Base-by-base conservation (phyloP, 75 land plant genomes). In the Chamaecyparis obtusa region DNA sequence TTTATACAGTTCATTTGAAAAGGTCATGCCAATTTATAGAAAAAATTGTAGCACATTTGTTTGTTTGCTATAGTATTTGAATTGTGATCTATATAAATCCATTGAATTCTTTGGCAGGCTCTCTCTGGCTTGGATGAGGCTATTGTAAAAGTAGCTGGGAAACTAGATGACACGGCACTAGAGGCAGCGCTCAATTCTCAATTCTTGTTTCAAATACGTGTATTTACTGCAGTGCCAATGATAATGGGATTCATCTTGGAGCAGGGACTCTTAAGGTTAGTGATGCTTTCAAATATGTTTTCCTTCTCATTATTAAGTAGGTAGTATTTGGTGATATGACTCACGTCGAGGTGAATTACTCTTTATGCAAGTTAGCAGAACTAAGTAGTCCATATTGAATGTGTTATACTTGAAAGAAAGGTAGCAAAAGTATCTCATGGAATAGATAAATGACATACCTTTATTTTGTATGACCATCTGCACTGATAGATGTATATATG, bases 191-290 rank as follows among this genome's bases (percentile, higher is more conserved):
- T 98, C 3, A 96, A 94, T 83, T 83, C 97, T 27, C 99, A 98
- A 86, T 98, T 97, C 87, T 91, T 98, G 67, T 87, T 95, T 67
- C 99, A 98, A 80, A 95, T 98, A 85, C 99, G 99, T 92, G 86
- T 98, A 14, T 95, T 98, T 83, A 95, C 97, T 49, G 99, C 99
- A 13, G 92, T 98, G 67, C 99, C 99, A 14, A 98, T 98, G 99
- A 85, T 98, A 27, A 89, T 98, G 92, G 96, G 95, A 19, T 93
- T 95, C 88, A 92, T 95, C 37, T 85, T 96, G 88, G 99, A 98
- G 78, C 93, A 88, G 81, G 99, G 99, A 44, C 88, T 95, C 24
- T 84, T 96, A 13, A 90, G 96, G 99, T 96, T 32, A 24, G 72
- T 84, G 6, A 41, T 33, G 11, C 27, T 57, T 81, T 44, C 33